Percentiles rank a stretch among this genome's conserved stretches.
Conservation (phyloP, 768 basidiomycete genomes). For the Xerocomus potaroensis region DNA sequence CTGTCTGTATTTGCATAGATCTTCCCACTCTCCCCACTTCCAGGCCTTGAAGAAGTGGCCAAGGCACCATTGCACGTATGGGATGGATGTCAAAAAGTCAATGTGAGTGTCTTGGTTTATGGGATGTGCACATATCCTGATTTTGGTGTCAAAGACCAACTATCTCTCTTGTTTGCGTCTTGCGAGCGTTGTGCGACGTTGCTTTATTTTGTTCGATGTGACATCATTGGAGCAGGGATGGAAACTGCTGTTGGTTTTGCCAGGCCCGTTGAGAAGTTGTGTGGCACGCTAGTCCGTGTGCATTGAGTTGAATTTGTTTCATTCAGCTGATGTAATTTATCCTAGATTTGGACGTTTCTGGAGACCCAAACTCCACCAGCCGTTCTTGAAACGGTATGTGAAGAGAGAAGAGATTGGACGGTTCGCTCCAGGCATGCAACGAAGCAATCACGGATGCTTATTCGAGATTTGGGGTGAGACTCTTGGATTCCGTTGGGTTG, state of each 20-base stretch:
- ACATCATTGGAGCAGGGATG: slow-evolving; percentile 56
- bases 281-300: slow-evolving; percentile 41
- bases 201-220: slow-evolving; percentile 58
- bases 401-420: slow-evolving; percentile 64
- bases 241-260: slow-evolving; percentile 46
- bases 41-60: slow-evolving; percentile 51
- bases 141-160: slow-evolving; percentile 47
- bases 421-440: slow-evolving; percentile 50
- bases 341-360: slow-evolving; percentile 49
- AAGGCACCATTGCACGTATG: slow-evolving; percentile 56
- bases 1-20: slow-evolving; percentile 34
- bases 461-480: slow-evolving; percentile 22
- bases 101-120: slow-evolving; percentile 43
- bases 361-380: slow-evolving; percentile 56
- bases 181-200: slow-evolving; percentile 67
- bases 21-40: slow-evolving; percentile 50
- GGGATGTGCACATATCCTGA: neutral
- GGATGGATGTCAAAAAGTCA: slow-evolving; percentile 56
- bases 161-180: slow-evolving; percentile 64
- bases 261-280: slow-evolving; percentile 38
- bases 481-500: neutral
- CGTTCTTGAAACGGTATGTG: slow-evolving; percentile 76
- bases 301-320: slow-evolving; percentile 14
- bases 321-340: neutral
- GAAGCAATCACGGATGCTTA: slow-evolving; percentile 47